A percentile compares a stretch with the other conserved stretches of the same genome.
These are phyloP conservation scores for Pinguiococcus pyrenoidosus DNA, from an alignment of 108 stramenopile species.

Conservation along the genomic window DNA sequence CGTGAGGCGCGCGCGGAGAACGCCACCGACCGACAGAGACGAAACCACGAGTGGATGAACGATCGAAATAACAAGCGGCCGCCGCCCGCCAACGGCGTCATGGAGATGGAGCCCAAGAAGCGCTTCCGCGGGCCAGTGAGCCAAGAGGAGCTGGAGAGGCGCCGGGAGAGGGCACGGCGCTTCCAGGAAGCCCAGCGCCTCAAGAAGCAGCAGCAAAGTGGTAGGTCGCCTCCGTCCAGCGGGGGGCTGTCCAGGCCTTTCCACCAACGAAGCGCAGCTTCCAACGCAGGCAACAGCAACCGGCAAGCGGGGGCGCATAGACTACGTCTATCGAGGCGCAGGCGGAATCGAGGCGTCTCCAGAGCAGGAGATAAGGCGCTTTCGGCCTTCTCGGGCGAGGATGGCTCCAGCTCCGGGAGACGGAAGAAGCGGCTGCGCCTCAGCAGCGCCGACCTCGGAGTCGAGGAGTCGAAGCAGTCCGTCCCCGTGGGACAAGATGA, in stretches of 20 bases:
- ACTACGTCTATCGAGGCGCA: neutral
- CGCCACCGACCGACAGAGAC: too few relatives aligned
- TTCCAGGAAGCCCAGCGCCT: neutral
- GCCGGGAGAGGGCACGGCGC: neutral
- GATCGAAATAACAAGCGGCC: too few relatives aligned
- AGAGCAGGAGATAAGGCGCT: neutral
- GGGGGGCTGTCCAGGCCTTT: too few relatives aligned
- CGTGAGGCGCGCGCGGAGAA: too few relatives aligned
- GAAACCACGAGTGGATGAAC: too few relatives aligned
- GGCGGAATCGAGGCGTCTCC: neutral
- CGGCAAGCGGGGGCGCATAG: neutral
- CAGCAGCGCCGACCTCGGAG: neutral
- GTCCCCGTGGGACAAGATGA: neutral
- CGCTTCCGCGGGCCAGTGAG: too few relatives aligned
- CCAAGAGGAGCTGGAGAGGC: neutral
- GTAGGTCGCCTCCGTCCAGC: too few relatives aligned
- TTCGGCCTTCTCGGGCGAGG: neutral
- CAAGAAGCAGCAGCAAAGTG: neutral
- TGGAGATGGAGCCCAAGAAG: too few relatives aligned
- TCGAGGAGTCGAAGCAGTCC: neutral
- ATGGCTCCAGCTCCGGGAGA: neutral
- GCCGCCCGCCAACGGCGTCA: too few relatives aligned
- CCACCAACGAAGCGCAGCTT: neutral
- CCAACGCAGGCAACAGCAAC: neutral
- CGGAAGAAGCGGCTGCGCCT: neutral